Evolutionary conservation across 306 rosid genomes (phyloP), one percentile per base, ranked within the genome.

Genomic region (Cicer arietinum): DNA sequence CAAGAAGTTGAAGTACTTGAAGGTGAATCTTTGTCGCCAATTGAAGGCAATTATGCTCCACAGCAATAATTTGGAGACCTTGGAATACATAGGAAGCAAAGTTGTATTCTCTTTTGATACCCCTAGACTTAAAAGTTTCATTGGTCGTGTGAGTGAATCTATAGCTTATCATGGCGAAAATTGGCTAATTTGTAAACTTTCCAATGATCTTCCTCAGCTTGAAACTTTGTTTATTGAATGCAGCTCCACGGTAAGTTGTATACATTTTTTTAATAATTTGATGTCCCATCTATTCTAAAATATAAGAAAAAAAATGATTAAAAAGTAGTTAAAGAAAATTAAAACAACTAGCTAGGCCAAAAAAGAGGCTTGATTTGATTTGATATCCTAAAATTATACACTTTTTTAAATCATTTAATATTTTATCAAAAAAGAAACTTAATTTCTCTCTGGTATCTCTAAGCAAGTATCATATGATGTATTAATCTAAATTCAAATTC

Each of bases 41-140:
- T 67, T 84, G 63, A 47, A 18, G 41, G 59, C 35, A 10, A 71
- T 80, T 30, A 64, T 41, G 75, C 14, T 84, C 0, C 57, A 42
- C 10, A 41, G 72, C 14, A 50, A 22, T 4, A 81, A 16, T 43
- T 25, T 80, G 16, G 88, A 80, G 47, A 50, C 51, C 7, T 56
- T 84, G 72, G 88, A 84, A 10, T 84, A 80, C 25, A 60, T 16
- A 2, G 88, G 88, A 10, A 3, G n/a, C n/a, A 40, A 56, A 44
- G 7, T 80, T 62, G 56, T 58, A 0, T 41, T 81, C 30, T n/a
- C 5, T 9, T 77, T 84, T 42, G 40, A 77, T 30, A 14, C 80
- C 0, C 85, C 85, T 1, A 68, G 1, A 10, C 80, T 84, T 2
- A 80, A 2, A 30, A 68, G 71, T 25, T 54, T 67, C 45, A 60